Percentiles rank a stretch among this genome's conserved stretches.
These are phyloP conservation scores for Coemansia reversa DNA, from an alignment of 192 early-diverging fungal species.

Conservation along the genomic window DNA sequence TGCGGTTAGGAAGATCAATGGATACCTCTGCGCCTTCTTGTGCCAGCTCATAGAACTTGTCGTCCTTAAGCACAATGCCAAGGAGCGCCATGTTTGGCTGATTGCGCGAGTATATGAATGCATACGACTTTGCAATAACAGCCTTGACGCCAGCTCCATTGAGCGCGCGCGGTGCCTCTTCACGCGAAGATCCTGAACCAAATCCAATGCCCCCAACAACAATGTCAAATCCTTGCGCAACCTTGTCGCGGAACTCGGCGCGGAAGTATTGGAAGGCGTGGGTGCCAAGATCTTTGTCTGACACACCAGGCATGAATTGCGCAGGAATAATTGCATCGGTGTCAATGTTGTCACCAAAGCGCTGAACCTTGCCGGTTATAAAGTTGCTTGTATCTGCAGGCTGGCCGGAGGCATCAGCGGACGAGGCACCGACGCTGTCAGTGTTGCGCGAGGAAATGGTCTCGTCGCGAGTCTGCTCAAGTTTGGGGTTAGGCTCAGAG, in stretches of 20 bases:
- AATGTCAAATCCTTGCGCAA: slow-evolving; percentile 63
- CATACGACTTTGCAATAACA: slow-evolving; percentile 79
- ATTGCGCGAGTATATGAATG: slow-evolving; percentile 81
- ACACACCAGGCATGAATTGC: slow-evolving; percentile 71
- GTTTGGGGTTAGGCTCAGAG: slow-evolving; percentile 64
- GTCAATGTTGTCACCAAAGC: slow-evolving; percentile 74
- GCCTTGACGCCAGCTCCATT: slow-evolving; percentile 69
- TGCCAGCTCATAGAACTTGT: slow-evolving; percentile 72
- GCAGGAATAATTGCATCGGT: slow-evolving; percentile 80
- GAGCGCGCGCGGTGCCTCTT: slow-evolving; percentile 75
- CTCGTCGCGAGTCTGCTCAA: slow-evolving; percentile 47
- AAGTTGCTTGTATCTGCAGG: slow-evolving; percentile 40
- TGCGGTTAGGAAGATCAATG: slow-evolving; percentile 68
- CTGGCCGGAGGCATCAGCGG: slow-evolving; percentile 7
- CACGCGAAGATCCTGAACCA: slow-evolving; percentile 75
- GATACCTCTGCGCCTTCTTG: slow-evolving; percentile 70
- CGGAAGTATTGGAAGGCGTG: slow-evolving; percentile 72
- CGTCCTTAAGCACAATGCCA: slow-evolving; percentile 71
- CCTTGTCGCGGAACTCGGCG: slow-evolving; percentile 71
- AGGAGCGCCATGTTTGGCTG: slow-evolving; percentile 82
- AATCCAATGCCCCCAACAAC: slow-evolving; percentile 73
- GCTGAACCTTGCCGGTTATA: slow-evolving; percentile 68
- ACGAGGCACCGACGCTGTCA: slow-evolving; percentile 16
- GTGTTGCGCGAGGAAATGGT: slow-evolving; percentile 49
- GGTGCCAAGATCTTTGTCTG: slow-evolving; percentile 68